Base-by-base conservation (phyloP, 306 rosid genomes). In the Myrica gale region DNA sequence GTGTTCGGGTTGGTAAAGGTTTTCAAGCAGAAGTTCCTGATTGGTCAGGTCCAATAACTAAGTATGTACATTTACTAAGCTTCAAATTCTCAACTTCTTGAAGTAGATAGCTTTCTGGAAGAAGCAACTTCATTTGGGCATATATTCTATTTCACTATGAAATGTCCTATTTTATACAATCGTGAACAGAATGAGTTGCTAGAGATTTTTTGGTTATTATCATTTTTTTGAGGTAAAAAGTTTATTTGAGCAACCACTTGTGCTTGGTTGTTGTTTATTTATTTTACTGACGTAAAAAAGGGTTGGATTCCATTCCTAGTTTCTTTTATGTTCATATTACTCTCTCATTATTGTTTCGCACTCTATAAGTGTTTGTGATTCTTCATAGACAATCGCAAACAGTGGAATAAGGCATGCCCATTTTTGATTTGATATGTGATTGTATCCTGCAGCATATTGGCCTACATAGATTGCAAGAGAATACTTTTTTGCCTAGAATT, bases 1-100 rank as follows among this genome's bases (percentile, higher is more conserved):
- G 81, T 73, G 97, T 94, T 61, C 85, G 98, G 62, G 84, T 90
- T 80, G 98, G 98, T 73, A 90, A 95, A 85, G 97, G 95, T 74
- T 95, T 92, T 90, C 98, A 95, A 87, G 98, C 89, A 37, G 91
- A 90, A 75, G 90, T 95, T 71, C 90, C 76, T 61, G 92, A 85
- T 44, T 92, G 98, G 97, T 86, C 88, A 57, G 96, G 92, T 80
- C 89, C 92, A 15, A 81, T 69, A 68, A 69, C 68, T 72, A 81
- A 83, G 98, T 95, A 88, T 69, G 85, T 85, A 80, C 57, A 47
- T 73, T 76, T 76, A 67, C 20, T 61, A 68, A 72, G 56, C 78
- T 66, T 72, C 39, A 79, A 78, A 21, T 32, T 42, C 42, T 62
- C 50, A 21, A 69, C 39, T 21, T 76, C 51, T 63, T 54, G 45